These are phyloP conservation scores for Haplographium delicatum DNA, from an alignment of 495 filamentous ascomycete species.

Conservation along the genomic window DNA sequence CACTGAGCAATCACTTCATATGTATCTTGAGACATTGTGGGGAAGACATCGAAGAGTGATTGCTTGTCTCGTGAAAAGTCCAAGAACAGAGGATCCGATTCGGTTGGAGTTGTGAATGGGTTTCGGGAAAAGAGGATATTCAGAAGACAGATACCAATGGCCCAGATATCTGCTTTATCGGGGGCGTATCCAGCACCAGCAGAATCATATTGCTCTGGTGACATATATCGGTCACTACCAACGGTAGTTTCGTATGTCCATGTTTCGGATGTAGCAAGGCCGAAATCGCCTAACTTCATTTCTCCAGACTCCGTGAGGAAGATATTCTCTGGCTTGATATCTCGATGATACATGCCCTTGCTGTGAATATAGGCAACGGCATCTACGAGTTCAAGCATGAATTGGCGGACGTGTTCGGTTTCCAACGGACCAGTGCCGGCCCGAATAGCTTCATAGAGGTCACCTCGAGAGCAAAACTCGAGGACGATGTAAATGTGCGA, in stretches of 20 bases:
- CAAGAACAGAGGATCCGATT: conserved; percentile 80
- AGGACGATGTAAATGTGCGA: conserved; percentile 86
- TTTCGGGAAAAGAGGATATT: conserved; percentile 96
- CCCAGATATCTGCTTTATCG: conserved; percentile 92
- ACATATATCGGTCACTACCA: conserved; percentile 98
- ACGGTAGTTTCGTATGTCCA: conserved; percentile 90
- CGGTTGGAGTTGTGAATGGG: conserved; percentile 82
- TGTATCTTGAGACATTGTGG: conserved; percentile 96
- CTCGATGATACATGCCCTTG: conserved; percentile 90
- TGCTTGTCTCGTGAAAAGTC: conserved; percentile 91
- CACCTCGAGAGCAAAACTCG: conserved; percentile 93
- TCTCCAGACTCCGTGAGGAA: conserved; percentile 80
- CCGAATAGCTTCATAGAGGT: conserved; percentile 96
- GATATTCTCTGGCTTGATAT: conserved; percentile 99
- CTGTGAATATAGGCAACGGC: conserved; percentile 87
- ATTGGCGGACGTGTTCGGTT: conserved; percentile 92
- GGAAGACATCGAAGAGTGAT: conserved; percentile 96
- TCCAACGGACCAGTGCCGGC: conserved; percentile 79
- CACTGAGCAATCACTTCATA: conserved; percentile 86
- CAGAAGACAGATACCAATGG: conserved; percentile 88
- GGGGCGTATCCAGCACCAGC: conserved; percentile 82
- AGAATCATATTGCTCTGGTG: conserved; percentile 93
- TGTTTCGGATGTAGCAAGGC: conserved; percentile 75
- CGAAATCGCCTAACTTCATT: conserved; percentile 97
- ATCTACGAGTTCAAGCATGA: conserved; percentile 91